Evolutionary conservation across 805 yeast species (phyloP).

Genomic region (Zygotorulaspora danielsina): DNA sequence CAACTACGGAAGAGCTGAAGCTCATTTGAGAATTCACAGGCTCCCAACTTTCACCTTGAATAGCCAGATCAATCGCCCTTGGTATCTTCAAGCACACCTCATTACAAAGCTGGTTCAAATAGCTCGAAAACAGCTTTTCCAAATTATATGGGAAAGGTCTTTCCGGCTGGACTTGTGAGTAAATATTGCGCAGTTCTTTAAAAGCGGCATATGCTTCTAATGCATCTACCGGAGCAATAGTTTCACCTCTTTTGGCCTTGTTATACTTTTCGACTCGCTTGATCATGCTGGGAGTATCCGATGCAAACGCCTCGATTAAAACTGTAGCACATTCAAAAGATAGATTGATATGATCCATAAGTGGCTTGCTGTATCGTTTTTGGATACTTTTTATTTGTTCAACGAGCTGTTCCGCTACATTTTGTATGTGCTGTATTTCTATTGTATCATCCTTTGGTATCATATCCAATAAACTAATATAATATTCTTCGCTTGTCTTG

Average conservation of each 20-base stretch:
- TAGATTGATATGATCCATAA: constrained; percentile 56
- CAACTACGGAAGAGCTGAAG: constrained; percentile 60
- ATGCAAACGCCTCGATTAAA: constrained; percentile 49
- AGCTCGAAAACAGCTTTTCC: constrained; percentile 53
- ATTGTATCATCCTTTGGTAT: constrained; percentile 60
- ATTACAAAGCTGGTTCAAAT: constrained; percentile 40
- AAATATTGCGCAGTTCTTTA: constrained; percentile 49
- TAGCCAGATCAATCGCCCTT: constrained; percentile 49
- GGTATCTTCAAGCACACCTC: constrained; percentile 44
- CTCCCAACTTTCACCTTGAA: constrained; percentile 54
- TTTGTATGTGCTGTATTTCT: constrained; percentile 51
- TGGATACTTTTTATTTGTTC: constrained; percentile 48
- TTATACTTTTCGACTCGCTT: constrained; percentile 45
- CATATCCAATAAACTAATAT: constrained; percentile 40
- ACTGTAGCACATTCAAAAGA: constrained; percentile 46
- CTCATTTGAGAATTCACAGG: constrained; percentile 45
- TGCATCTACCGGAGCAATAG: constrained; percentile 51
- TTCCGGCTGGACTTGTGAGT: constrained; percentile 43
- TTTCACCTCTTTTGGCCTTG: constrained; percentile 29
- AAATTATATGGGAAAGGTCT: constrained; percentile 47
- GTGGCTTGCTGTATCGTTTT: constrained; percentile 54
- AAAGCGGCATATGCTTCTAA: constrained; percentile 52
- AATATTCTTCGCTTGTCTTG: constrained; percentile 42
- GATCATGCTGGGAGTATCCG: constrained; percentile 50
- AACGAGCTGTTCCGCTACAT: constrained; percentile 52